These are phyloP conservation scores for Trametes elegans DNA, from an alignment of 768 basidiomycete genomes.

Conservation along the genomic window DNA sequence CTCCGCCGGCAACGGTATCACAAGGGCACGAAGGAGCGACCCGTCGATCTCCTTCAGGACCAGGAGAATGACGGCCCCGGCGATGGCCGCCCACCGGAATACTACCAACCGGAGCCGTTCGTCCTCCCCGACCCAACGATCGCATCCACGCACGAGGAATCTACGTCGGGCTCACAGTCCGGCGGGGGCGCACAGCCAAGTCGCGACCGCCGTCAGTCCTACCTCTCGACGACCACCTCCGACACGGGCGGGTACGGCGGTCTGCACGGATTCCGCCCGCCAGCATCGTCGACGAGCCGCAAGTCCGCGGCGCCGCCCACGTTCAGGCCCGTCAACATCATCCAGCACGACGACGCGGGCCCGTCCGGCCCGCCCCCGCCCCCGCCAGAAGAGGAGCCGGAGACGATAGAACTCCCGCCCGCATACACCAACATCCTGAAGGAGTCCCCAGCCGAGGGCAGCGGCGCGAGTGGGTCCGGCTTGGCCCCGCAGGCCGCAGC, in stretches of 20 bases:
- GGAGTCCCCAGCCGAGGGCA: not conserved
- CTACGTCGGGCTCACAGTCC: not conserved
- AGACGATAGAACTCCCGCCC: constrained; percentile 81
- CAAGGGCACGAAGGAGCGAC: constrained; percentile 49
- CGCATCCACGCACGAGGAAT: constrained; percentile 36
- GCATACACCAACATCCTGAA: constrained; percentile 66
- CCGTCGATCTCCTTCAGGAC: constrained; percentile 63
- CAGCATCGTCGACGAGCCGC: constrained; percentile 39
- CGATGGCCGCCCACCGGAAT: constrained; percentile 60
- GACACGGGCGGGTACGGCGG: constrained; percentile 11
- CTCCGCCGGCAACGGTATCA: constrained; percentile 43
- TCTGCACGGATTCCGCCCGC: constrained; percentile 20
- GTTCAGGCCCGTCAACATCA: constrained; percentile 72
- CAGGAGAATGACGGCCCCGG: constrained; percentile 47
- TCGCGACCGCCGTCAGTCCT: constrained; percentile 22
- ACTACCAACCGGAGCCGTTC: constrained; percentile 76
- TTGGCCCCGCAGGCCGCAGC: not conserved
- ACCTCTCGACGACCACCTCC: constrained; percentile 18
- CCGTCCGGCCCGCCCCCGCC: constrained; percentile 41
- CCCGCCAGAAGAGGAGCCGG: constrained; percentile 46
- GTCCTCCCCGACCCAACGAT: constrained; percentile 62
- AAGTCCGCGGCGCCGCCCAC: constrained; percentile 45
- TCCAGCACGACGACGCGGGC: constrained; percentile 86
- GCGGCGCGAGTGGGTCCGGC: not conserved
- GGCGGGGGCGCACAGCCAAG: constrained; percentile 13